These are phyloP conservation scores for Pseudomonodictys pantanalensis DNA, from an alignment of 495 filamentous ascomycete genomes.

Conservation along the genomic window DNA sequence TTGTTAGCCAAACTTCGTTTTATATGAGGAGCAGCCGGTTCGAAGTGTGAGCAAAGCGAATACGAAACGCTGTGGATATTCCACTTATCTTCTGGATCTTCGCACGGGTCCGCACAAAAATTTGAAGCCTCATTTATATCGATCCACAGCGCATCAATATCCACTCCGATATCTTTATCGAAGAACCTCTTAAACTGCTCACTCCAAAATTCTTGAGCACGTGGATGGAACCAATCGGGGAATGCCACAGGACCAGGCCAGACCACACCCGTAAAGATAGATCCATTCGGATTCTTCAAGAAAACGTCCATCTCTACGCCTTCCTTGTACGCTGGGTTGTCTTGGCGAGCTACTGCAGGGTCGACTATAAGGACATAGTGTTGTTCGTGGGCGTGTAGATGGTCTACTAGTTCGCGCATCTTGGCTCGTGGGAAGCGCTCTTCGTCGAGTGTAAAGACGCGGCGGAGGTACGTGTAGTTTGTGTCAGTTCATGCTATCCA, in stretches of 20 bases:
- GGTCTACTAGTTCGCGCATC: slow-evolving; percentile 63
- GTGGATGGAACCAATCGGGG: slow-evolving; percentile 77
- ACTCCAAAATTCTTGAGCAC: slow-evolving; percentile 67
- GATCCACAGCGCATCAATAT: slow-evolving; percentile 85
- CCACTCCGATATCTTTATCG: slow-evolving; percentile 58
- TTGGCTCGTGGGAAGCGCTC: slow-evolving; percentile 64
- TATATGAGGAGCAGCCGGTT: too few relatives aligned
- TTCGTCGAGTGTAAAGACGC: slow-evolving; percentile 73
- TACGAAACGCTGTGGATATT: slow-evolving; percentile 70
- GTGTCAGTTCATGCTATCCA: slow-evolving; percentile 90
- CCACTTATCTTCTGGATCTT: slow-evolving; percentile 57
- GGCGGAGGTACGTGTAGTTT: slow-evolving; percentile 41
- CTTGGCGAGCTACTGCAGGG: slow-evolving; percentile 66
- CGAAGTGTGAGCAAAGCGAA: too few relatives aligned
- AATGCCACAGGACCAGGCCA: slow-evolving; percentile 79
- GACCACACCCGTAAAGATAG: slow-evolving; percentile 70
- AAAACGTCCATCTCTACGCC: slow-evolving; percentile 62
- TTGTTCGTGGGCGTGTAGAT: slow-evolving; percentile 71
- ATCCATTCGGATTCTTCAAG: slow-evolving; percentile 62
- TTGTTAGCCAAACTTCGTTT: too few relatives aligned
- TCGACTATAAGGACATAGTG: slow-evolving; percentile 85
- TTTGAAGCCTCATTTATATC: slow-evolving; percentile 45
- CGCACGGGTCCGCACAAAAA: slow-evolving; percentile 72
- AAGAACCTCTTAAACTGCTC: slow-evolving; percentile 70
- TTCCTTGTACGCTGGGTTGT: slow-evolving; percentile 62